Percentiles rank a stretch among this genome's conserved stretches.
Conservation (phyloP, 805 yeast species). For the Candida awuae region DNA sequence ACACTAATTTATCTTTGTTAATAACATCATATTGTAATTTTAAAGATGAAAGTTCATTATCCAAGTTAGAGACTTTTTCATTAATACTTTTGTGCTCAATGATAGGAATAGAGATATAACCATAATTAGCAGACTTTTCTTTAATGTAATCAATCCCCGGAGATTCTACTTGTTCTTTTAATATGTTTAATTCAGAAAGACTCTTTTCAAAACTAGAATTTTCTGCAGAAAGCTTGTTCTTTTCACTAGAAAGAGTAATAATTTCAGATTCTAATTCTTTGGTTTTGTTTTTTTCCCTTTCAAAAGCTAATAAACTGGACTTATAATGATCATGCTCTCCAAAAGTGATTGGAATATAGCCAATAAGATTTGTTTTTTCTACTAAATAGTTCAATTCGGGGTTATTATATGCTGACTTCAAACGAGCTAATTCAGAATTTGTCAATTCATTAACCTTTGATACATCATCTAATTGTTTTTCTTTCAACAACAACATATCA, state of each 20-base stretch:
- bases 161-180: background rate
- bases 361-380: constrained; percentile 14
- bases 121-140: constrained; percentile 11
- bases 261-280: constrained; percentile 1
- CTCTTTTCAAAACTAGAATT: background rate
- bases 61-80: background rate
- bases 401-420: constrained; percentile 5
- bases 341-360: constrained; percentile 14
- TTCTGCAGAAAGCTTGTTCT: constrained; percentile 4
- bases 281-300: background rate
- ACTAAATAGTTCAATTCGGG: constrained; percentile 20
- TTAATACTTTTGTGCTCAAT: constrained; percentile 13
- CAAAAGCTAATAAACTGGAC: constrained; percentile 1
- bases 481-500: background rate
- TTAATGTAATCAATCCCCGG: constrained; percentile 21
- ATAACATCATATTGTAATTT: constrained; percentile 2
- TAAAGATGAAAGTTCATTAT: constrained; percentile 3
- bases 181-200: constrained; percentile 1
- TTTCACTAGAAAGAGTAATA: background rate
- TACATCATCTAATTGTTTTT: constrained; percentile 1
- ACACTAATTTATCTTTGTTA: constrained; percentile 3
- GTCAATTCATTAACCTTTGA: constrained; percentile 1
- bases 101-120: constrained; percentile 11
- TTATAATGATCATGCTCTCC: constrained; percentile 5
- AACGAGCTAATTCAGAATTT: constrained; percentile 3